Evolutionary conservation across 2,329 filamentous ascomycete genomes (phyloP), one percentile per base, ranked within the genome.

Genomic region (Colletotrichum liriopes): DNA sequence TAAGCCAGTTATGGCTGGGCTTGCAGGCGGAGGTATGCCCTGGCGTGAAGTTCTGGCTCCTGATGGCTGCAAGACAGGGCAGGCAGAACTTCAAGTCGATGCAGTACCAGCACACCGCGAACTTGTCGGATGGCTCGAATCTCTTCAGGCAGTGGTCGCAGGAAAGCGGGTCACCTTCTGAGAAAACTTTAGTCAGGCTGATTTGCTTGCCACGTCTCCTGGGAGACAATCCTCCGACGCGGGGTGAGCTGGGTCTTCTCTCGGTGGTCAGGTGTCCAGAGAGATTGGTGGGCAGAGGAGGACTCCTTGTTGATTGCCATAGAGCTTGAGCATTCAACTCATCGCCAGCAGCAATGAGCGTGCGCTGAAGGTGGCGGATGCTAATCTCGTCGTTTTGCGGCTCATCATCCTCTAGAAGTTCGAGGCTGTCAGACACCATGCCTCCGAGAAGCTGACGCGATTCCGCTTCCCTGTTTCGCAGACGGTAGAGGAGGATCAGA

Each of bases 341-440:
- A 60, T 85, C 83, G 26, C 79, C 77, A 8, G 81, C 79, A 0
- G 83, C 83, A 51, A 84, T 79, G 62, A 85, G 79, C 2, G 82
- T 79, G 1, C 80, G 80, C 0, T 83, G 77, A 16, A 85, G 79
- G 62, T 85, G 85, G 66, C 84, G 82, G 1, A 85, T 77, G 6
- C 82, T 83, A 43, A 81, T 84, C 41, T 81, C 79, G 70, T 85
- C 83, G 56, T 85, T 85, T 20, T 80, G 78, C 2, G 81, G 82
- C 68, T 85, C 83, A 11, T 82, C 80, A 41, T 85, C 83, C 0
- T 81, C 80, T 1, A 85, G 73, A 6, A 84, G 81, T 1, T 79
- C 78, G 16, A 84, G 76, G 51, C 80, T 83, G 32, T 84, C 82
- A 18, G 78, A 74, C 18, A 85, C 78, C 29, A 84, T 78, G 1